Percentiles rank a stretch among this genome's conserved stretches.
These are phyloP conservation scores for Priceomyces medius DNA, from an alignment of 805 yeast genomes.

Conservation along the genomic window DNA sequence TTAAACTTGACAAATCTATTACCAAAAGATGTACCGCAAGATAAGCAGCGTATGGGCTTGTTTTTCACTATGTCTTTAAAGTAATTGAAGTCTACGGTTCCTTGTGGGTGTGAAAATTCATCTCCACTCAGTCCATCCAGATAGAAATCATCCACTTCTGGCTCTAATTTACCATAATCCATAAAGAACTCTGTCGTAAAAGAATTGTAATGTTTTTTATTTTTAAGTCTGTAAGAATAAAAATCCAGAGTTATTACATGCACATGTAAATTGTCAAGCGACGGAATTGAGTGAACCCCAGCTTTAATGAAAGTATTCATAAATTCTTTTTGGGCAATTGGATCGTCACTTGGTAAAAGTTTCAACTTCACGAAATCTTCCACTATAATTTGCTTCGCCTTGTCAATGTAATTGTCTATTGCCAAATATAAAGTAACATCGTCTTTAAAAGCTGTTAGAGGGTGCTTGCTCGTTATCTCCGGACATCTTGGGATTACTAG, in stretches of 20 bases:
- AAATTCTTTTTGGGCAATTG: conserved; percentile 15
- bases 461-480: conserved; percentile 45
- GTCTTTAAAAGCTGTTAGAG: conserved; percentile 47
- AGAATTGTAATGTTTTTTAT: conserved; percentile 67
- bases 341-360: conserved; percentile 13
- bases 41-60: conserved; percentile 21
- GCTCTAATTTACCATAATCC: conserved; percentile 44
- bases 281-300: conserved; percentile 73
- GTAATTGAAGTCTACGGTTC: neutral
- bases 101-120: neutral
- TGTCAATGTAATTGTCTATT: conserved; percentile 33
- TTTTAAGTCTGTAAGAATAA: conserved; percentile 51
- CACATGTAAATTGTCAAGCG: conserved; percentile 66
- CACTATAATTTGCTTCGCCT: conserved; percentile 31
- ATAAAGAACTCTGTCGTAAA: conserved; percentile 68
- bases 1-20: conserved; percentile 22
- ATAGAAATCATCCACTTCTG: conserved; percentile 5
- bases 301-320: conserved; percentile 37
- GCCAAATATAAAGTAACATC: conserved; percentile 27
- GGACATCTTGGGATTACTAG: conserved; percentile 57
- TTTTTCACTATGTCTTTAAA: conserved; percentile 2
- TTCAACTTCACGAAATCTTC: conserved; percentile 26
- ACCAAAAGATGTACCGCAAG: conserved; percentile 22
- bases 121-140: neutral
- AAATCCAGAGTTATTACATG: conserved; percentile 72